phyloP scores from a whole-genome alignment of 2,329 filamentous ascomycete genomes.

The Aspergillus japonicus region DNA sequence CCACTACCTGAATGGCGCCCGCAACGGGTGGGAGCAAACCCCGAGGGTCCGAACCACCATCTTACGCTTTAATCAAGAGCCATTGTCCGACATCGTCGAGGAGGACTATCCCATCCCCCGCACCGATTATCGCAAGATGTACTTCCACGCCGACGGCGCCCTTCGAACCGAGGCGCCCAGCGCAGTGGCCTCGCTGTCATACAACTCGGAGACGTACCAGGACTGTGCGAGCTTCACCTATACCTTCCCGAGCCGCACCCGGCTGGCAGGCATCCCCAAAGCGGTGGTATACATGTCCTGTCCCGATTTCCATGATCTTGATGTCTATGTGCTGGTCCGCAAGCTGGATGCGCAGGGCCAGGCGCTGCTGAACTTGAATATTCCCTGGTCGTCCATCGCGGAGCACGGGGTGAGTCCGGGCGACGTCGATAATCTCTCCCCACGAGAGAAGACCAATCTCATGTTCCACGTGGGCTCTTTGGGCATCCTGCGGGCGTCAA shows the following conservation, averaged over 20 bases:
- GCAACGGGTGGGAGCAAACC: conserved; percentile 12
- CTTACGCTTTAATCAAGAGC: conserved; percentile 8
- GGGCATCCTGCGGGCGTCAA: conserved; percentile 8
- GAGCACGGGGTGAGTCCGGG: not conserved
- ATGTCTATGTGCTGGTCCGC: conserved; percentile 10
- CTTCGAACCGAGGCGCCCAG: not conserved
- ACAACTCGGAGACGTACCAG: conserved; percentile 8
- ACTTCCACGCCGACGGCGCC: conserved; percentile 3
- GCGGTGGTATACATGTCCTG: conserved; percentile 15
- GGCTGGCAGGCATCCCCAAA: conserved; percentile 14
- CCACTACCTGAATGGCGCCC: conserved; percentile 8
- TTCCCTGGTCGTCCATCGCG: conserved; percentile 8
- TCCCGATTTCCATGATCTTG: conserved; percentile 13
- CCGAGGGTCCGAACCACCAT: conserved; percentile 12
- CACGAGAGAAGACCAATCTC: conserved; percentile 4
- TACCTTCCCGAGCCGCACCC: conserved; percentile 5
- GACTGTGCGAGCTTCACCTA: conserved; percentile 14
- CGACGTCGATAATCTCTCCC: conserved; percentile 1
- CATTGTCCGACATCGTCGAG: conserved; percentile 5
- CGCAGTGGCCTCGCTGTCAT: not conserved
- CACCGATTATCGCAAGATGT: conserved; percentile 12
- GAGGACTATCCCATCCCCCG: conserved; percentile 11
- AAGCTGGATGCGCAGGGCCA: conserved; percentile 10
- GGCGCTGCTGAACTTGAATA: conserved; percentile 10
- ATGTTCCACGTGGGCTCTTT: conserved; percentile 5